phyloP scores from a whole-genome alignment of 768 basidiomycete genomes.

The Crucibulum laeve region DNA sequence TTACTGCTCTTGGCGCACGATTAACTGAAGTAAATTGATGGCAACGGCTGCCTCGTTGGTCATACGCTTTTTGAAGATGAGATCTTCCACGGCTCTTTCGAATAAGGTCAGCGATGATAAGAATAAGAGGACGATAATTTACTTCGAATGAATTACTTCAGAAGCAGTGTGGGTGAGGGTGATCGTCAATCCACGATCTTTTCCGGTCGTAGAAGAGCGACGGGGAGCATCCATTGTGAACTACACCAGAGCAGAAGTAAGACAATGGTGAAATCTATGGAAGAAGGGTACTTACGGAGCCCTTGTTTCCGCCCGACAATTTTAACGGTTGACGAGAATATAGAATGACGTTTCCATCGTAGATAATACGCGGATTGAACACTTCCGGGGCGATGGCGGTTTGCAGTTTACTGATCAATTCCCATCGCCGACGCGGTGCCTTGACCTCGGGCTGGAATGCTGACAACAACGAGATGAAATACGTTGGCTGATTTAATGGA shows the following conservation, averaged over 20 bases:
- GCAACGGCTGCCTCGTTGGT: slow-evolving; percentile 28
- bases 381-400: slow-evolving; percentile 22
- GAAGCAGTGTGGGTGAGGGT: slow-evolving; percentile 33
- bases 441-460: slow-evolving; percentile 17
- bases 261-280: not conserved
- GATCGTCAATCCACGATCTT: slow-evolving; percentile 22
- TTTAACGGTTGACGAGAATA: slow-evolving; percentile 29
- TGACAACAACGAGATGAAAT: slow-evolving; percentile 4
- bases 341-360: slow-evolving; percentile 39
- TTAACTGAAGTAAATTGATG: slow-evolving; percentile 42
- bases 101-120: not conserved
- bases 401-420: slow-evolving; percentile 36
- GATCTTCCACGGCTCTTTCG: slow-evolving; percentile 20
- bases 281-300: slow-evolving; percentile 18
- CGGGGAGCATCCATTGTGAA: not conserved
- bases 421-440: slow-evolving; percentile 17
- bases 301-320: slow-evolving; percentile 19
- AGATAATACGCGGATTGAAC: slow-evolving; percentile 40
- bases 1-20: slow-evolving; percentile 45
- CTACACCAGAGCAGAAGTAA: not conserved
- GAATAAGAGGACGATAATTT: slow-evolving; percentile 4
- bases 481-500: not conserved
- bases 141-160: slow-evolving; percentile 31
- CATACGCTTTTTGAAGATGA: slow-evolving; percentile 11
- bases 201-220: too few relatives aligned